Base-by-base conservation (phyloP, 768 basidiomycete genomes). In the Amanita rubescens region DNA sequence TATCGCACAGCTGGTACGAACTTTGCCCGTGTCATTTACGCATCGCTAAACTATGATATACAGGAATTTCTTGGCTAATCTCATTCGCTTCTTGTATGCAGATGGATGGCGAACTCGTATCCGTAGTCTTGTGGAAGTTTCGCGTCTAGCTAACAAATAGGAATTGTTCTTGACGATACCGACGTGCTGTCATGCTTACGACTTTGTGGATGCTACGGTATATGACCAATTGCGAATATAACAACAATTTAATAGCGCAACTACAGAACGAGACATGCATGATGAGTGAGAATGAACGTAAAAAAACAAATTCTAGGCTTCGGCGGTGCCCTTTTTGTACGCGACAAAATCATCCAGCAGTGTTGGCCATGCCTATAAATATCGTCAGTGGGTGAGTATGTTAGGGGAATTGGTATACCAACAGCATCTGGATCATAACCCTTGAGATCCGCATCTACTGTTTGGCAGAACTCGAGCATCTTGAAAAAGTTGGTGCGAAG, bases 391-490 rank as follows among this genome's bases (percentile, higher is more conserved):
- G 27, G 20, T 49, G 8, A 27, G 45, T n/a, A 19, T 44, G 49
- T 45, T 24, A 41, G 45, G n/a, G 42, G 51, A 44, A 45, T 39
- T 22, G 4, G 27, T 39, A 44, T 20, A 75, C 79, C 54, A 58
- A 90, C 90, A 52, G 84, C 90, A 52, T 90, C 87, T 12, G 80
- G 72, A 61, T 89, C 87, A 60, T 87, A 93, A 57, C 84, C 78
- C 39, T 76, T 69, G 48, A 93, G 66, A 49, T 77, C 75, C 0
- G 76, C 75, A 12, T 76, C 70, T 20, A 90, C 75, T 2, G 78
- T 79, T 57, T 75, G 73, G 57, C 82, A 85, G 62, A 93, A 93
- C 62, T 90, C 90, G 37, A 83, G 73, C 70, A 87, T 82, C 87
- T 90, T 62, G 6, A 5, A 39, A 15, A 30, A 22, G 14, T 37